Evolutionary conservation across 257 asterid genomes (phyloP), one percentile per base, ranked within the genome.

Genomic region (Solanum dulcamara): DNA sequence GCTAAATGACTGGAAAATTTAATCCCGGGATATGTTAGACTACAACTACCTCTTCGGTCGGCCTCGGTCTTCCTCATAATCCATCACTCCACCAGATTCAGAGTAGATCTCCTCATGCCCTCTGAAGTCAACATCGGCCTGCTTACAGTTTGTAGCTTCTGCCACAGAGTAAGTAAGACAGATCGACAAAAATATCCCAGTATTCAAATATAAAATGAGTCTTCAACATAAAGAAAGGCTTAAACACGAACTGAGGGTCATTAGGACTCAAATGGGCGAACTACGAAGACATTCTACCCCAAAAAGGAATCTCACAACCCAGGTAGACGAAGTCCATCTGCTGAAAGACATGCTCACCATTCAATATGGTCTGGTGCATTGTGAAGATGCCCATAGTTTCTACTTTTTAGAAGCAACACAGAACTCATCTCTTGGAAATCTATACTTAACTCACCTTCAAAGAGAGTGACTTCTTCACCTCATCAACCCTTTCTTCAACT

Each of bases 51-150:
- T 95, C 94, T 97, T 97, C 13, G 95, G 90, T 86, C 98, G 94
- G 90, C 93, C 91, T 55, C 96, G 93, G 75, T 95, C 98, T 92
- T 97, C 98, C 92, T 93, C 98, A 30, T 87, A 95, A 89, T 92
- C 97, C 98, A 97, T 97, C 91, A 95, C 96, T 92, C 99, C 98
- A 85, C 96, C 97, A 88, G 89, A 93, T 91, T 97, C 98, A 91
- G 95, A 88, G 91, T 88, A 91, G 92, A 93, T 86, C 93, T 96
- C 98, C 87, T 93, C 97, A 79, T 94, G 95, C 89, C 97, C 98
- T 88, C 96, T 90, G 94, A 90, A 84, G 51, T 94, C 97, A 86
- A 85, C 18, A 77, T 92, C 93, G 85, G 93, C 98, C 99, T 95
- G 98, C 98, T 95, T 85, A 95, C 91, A 93, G 94, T 94, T 91